These are phyloP conservation scores for Pestalotiopsis sp. DNA, from an alignment of 2,329 filamentous ascomycete genomes.

Conservation along the genomic window DNA sequence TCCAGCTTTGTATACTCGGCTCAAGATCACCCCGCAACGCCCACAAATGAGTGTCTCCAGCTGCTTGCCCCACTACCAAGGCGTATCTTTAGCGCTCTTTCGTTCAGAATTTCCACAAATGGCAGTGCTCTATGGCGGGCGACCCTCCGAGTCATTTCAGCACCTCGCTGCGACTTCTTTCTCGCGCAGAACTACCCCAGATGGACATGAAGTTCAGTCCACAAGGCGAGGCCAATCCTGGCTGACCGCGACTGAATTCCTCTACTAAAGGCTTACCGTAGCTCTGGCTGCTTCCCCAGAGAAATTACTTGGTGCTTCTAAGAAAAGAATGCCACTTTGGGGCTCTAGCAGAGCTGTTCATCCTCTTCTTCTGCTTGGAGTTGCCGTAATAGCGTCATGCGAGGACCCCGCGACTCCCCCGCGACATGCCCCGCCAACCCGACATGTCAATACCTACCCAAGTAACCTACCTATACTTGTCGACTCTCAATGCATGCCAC, in stretches of 20 bases:
- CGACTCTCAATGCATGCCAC: neutral
- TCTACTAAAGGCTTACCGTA: neutral
- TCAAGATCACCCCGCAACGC: slow-evolving; percentile 1
- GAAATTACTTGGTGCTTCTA: neutral
- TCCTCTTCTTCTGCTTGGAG: neutral
- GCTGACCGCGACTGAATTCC: neutral
- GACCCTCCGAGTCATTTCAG: neutral
- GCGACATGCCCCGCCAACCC: neutral
- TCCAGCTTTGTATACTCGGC: neutral
- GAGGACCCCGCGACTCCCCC: neutral
- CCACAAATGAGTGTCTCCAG: neutral
- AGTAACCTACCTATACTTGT: neutral
- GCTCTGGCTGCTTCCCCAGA: neutral
- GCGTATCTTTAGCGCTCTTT: neutral
- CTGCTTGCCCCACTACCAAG: neutral
- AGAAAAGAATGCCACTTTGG: neutral
- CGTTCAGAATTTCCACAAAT: slow-evolving; percentile 16
- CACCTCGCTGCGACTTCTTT: neutral
- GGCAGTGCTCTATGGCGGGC: neutral
- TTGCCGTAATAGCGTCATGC: neutral
- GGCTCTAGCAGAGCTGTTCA: neutral
- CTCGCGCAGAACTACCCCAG: slow-evolving; percentile 7
- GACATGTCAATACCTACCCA: neutral
- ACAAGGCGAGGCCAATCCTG: slow-evolving; percentile 5
- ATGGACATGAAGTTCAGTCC: neutral